Conservation (phyloP, 257 asterid genomes). For the Hygrophila difformis region DNA sequence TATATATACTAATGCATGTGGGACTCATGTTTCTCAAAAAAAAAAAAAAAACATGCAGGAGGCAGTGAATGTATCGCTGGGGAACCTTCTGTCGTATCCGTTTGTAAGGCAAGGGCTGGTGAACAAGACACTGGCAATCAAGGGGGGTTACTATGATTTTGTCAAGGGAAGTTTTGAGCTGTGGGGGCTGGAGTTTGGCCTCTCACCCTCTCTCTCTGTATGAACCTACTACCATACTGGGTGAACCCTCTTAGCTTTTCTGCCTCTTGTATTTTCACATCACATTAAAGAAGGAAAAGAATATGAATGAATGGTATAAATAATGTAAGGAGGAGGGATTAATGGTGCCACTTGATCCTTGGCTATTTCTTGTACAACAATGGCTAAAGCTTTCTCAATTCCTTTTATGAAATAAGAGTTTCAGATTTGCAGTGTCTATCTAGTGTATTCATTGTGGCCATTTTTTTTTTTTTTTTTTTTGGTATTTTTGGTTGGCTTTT, state of each 20-base stretch:
- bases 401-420: conserved; percentile 14
- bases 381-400: conserved; percentile 9
- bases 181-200: conserved; percentile 78
- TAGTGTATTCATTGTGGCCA: conserved; percentile 32
- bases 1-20: no score
- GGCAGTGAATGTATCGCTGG: conserved; percentile 89
- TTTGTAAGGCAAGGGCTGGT: conserved; percentile 85
- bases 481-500: conserved; percentile 25
- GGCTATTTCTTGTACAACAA: conserved; percentile 19
- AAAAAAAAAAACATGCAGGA: no score
- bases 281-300: no score
- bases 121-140: conserved; percentile 74
- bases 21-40: no score
- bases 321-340: no score
- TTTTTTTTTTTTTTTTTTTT: conserved; percentile 15
- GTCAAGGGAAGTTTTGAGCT: conserved; percentile 82
- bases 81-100: conserved; percentile 75
- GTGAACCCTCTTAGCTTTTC: no score
- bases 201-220: conserved; percentile 74
- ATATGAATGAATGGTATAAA: no score
- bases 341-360: background rate
- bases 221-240: no score
- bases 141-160: conserved; percentile 87
- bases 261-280: no score
- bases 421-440: conserved; percentile 12